A percentile compares a stretch with the other conserved stretches of the same genome.
Conservation (phyloP, 805 yeast genomes). For the Cyberlindnera veronae region DNA sequence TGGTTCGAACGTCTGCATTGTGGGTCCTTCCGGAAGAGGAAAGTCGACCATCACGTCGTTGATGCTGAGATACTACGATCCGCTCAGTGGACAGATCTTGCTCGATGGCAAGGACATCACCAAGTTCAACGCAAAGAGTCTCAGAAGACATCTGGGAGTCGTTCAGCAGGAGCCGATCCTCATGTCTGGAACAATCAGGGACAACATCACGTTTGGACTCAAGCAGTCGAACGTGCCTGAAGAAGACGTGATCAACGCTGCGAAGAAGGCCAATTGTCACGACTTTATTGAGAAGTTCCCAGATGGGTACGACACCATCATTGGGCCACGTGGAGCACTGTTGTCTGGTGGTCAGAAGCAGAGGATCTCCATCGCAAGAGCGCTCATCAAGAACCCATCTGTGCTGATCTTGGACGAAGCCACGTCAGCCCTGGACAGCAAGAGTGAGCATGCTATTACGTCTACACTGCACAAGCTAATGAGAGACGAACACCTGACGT, state of each 20-base stretch:
- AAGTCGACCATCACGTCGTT: slow-evolving; percentile 76
- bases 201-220: slow-evolving; percentile 73
- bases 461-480: slow-evolving; percentile 66
- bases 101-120: slow-evolving; percentile 52
- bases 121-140: slow-evolving; percentile 43
- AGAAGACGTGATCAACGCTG: slow-evolving; percentile 41
- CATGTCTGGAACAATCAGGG: slow-evolving; percentile 75
- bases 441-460: slow-evolving; percentile 73
- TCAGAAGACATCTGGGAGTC: slow-evolving; percentile 60
- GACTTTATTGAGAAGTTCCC: slow-evolving; percentile 60
- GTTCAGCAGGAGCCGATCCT: slow-evolving; percentile 79
- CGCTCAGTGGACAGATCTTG: slow-evolving; percentile 43
- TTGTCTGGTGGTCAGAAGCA: slow-evolving; percentile 95
- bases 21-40: slow-evolving; percentile 90
- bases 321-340: slow-evolving; percentile 63
- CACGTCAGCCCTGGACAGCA: slow-evolving; percentile 81
- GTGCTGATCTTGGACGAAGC: slow-evolving; percentile 80
- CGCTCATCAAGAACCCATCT: slow-evolving; percentile 71
- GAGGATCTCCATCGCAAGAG: slow-evolving; percentile 83
- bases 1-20: slow-evolving; percentile 67
- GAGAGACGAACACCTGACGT: slow-evolving; percentile 60
- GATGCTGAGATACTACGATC: slow-evolving; percentile 52
- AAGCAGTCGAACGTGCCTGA: slow-evolving; percentile 45
- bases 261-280: slow-evolving; percentile 52
- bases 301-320: slow-evolving; percentile 57